phyloP scores from a whole-genome alignment of 2,329 filamentous ascomycete species.

The Mollisiaceae sp. region DNA sequence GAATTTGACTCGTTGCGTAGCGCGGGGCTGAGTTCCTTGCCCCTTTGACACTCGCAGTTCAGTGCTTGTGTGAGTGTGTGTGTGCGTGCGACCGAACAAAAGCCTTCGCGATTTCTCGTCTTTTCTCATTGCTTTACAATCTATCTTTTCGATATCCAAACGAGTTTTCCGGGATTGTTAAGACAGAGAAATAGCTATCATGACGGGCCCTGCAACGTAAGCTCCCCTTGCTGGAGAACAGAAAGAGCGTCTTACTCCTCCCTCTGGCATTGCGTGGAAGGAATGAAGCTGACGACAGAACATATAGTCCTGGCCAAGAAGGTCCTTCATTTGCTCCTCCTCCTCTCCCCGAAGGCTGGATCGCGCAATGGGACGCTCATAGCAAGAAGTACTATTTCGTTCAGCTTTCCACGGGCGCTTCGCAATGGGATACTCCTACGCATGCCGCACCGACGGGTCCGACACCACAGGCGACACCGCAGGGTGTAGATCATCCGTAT shows the following conservation, averaged over 20 bases:
- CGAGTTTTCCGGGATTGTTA: not conserved
- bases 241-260: conserved; percentile 10
- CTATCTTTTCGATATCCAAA: not conserved
- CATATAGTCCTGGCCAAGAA: conserved; percentile 42
- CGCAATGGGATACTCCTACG: conserved; percentile 76
- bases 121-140: not conserved
- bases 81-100: conserved; percentile 5
- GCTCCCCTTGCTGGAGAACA: conserved; percentile 1
- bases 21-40: conserved; percentile 6
- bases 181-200: conserved; percentile 21
- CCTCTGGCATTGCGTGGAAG: not conserved
- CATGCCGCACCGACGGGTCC: conserved; percentile 65
- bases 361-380: conserved; percentile 70
- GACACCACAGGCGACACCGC: conserved; percentile 58
- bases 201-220: conserved; percentile 41
- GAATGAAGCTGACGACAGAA: conserved; percentile 21
- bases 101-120: not conserved
- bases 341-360: conserved; percentile 68
- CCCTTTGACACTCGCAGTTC: not conserved
- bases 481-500: conserved; percentile 63
- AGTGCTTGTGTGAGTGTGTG: not conserved
- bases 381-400: conserved; percentile 74
- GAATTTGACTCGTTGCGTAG: conserved; percentile 11
- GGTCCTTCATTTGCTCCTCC: conserved; percentile 53
- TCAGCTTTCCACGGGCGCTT: conserved; percentile 72